A percentile compares a stretch with the other conserved stretches of the same genome.
Evolutionary conservation across 169 alveolate genomes (phyloP).

Genomic region (Cryptosporidium felis): DNA sequence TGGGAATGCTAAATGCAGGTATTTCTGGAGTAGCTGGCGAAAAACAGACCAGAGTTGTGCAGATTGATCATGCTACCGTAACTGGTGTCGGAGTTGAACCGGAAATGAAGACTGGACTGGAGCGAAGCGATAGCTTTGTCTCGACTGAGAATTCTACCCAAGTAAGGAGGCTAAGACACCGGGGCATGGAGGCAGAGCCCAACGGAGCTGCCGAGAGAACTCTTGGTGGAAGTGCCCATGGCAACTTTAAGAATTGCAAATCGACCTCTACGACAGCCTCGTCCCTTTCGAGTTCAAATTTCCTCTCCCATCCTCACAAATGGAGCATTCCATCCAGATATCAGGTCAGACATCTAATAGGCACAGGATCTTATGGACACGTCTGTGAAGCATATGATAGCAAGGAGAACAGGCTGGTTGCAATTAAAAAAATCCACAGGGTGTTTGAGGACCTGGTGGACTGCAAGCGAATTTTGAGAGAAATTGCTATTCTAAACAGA

Average conservation of each 20-base stretch:
- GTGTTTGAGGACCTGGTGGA: conserved; percentile 96
- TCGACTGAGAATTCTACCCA: too few species aligned
- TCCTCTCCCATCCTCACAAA: conserved; percentile 33
- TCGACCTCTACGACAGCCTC: conserved; percentile 57
- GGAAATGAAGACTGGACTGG: neutral
- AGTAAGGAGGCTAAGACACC: too few species aligned
- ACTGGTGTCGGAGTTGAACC: neutral
- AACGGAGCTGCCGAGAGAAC: neutral
- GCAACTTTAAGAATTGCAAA: conserved; percentile 10
- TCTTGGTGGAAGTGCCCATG: neutral
- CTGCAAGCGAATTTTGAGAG: conserved; percentile 95
- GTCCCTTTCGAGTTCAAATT: conserved; percentile 7
- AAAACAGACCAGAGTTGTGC: conserved; percentile 58
- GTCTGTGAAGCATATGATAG: conserved; percentile 89
- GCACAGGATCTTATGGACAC: conserved; percentile 93
- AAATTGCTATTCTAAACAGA: conserved; percentile 91
- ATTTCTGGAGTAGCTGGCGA: neutral
- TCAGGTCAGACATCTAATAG: conserved; percentile 87
- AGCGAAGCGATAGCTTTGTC: too few species aligned
- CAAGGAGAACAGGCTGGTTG: conserved; percentile 87
- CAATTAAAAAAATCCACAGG: conserved; percentile 93
- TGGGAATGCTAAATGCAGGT: neutral
- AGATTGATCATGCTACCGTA: conserved; percentile 1
- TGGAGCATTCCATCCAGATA: conserved; percentile 83
- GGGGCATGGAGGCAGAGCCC: neutral